Base-by-base conservation (phyloP, 1,284 basidiomycete genomes). In the Erythrobasidium hasegawianum region DNA sequence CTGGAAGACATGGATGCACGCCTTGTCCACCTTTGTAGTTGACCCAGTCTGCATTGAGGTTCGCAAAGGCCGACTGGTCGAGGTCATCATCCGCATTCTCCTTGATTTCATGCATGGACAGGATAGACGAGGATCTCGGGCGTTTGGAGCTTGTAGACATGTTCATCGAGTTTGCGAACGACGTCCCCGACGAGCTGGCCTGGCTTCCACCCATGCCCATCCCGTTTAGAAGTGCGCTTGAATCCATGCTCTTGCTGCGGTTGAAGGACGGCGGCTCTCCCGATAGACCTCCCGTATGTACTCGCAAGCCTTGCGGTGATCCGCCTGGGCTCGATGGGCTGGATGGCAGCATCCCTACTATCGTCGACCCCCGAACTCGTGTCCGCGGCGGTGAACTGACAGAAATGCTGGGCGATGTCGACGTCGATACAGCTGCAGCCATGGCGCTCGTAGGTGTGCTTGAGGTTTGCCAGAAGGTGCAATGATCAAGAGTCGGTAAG, bases 41-140 rank as follows among this genome's bases (percentile, higher is more conserved):
- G 75, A 98, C 96, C 95, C 95, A 99, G 75, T 93, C 87, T 9
- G 92, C 93, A 77, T 99, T 99, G 73, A 90, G 85, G 77, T 97
- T 97, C 57, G 74, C 77, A 8, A 76, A 73, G 5, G 78, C 76
- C 18, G 70, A 73, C 69, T 78, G 75, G 67, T 80, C 79, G 43
- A 79, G 72, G 68, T 76, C 66, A 68, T 79, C 77, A 67, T 80
- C 79, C 68, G 77, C 78, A 41, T 77, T 78, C 67, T 77, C 74
- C 53, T 77, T 73, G 27, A 80, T 75, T 52, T 79, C 75, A 47
- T 78, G 75, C 13, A 80, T 78, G n/a, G 72, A 73, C 5, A 80
- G 75, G 52, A 79, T 72, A 1, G 74, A 76, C 22, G 71, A 62
- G 11, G 69, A 71, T 24, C 73, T 24, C 14, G 50, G 50, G 33